These are phyloP conservation scores for Cystoisospora suis DNA, from an alignment of 169 alveolate species.

Conservation along the genomic window DNA sequence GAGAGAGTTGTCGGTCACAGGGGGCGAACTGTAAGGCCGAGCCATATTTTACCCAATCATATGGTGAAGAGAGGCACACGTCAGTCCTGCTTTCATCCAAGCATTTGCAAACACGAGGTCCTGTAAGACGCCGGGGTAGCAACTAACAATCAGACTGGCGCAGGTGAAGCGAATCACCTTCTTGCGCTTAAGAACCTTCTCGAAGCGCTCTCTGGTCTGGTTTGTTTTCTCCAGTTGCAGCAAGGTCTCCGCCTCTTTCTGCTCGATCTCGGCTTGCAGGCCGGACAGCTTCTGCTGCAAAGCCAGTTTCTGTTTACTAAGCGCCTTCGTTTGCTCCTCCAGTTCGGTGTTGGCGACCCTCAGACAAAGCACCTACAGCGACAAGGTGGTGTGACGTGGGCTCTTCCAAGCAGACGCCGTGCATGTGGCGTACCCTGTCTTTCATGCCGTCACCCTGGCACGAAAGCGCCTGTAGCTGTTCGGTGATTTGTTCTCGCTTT, in stretches of 20 bases:
- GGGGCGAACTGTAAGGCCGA: neutral
- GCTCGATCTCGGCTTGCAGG: neutral
- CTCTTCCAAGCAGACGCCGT: neutral
- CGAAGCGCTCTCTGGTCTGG: neutral
- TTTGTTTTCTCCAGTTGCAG: slow-evolving; percentile 5
- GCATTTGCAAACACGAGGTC: slow-evolving; percentile 7
- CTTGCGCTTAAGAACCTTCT: neutral
- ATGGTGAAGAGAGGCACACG: slow-evolving; percentile 7
- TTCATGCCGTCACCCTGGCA: neutral
- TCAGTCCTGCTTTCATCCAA: slow-evolving; percentile 26
- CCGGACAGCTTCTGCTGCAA: neutral
- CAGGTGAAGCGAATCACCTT: neutral
- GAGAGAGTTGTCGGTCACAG: neutral
- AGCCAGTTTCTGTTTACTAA: neutral
- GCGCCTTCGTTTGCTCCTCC: slow-evolving; percentile 18
- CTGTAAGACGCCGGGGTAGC: neutral
- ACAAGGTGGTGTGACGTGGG: neutral
- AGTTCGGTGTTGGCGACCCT: neutral
- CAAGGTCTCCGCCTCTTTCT: slow-evolving; percentile 4
- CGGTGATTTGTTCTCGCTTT: neutral
- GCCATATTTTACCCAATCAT: neutral
- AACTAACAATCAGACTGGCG: neutral
- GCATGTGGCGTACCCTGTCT: neutral
- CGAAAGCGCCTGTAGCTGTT: slow-evolving; percentile 2
- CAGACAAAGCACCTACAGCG: neutral